Conservation (phyloP, 148 eudicot species). For the Persicaria tinctoria region DNA sequence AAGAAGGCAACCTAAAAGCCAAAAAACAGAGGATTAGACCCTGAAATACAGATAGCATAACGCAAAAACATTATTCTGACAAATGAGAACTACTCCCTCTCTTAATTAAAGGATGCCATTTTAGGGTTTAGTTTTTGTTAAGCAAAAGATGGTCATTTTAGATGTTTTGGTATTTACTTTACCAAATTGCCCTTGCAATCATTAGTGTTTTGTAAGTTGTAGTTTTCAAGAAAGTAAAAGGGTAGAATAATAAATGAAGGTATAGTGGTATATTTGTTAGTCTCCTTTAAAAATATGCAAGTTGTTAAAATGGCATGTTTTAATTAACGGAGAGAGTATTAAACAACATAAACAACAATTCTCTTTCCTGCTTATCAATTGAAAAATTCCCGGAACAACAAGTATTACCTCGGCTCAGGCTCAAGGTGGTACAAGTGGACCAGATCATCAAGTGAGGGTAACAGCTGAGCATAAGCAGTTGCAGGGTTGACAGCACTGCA, state of each 20-base stretch:
- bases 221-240: too few relatives aligned
- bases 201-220: too few relatives aligned
- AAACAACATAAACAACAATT: not conserved
- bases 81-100: not conserved
- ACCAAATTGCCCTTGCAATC: too few relatives aligned
- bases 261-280: too few relatives aligned
- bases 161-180: too few relatives aligned
- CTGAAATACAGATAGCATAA: not conserved
- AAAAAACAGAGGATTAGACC: not conserved
- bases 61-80: not conserved
- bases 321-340: not conserved
- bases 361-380: not conserved
- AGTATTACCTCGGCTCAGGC: constrained; percentile 60
- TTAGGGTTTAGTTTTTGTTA: too few relatives aligned
- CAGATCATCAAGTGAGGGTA: constrained; percentile 82
- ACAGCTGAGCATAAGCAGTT: constrained; percentile 64
- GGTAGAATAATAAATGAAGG: too few relatives aligned
- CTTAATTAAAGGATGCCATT: too few relatives aligned
- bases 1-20: constrained; percentile 66
- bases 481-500: constrained; percentile 65
- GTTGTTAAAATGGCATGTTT: too few relatives aligned
- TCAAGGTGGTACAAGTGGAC: constrained; percentile 82
- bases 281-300: too few relatives aligned
- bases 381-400: not conserved
- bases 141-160: too few relatives aligned